Base-by-base conservation (phyloP, 164 flowering plant genomes). In the Santalum album region DNA sequence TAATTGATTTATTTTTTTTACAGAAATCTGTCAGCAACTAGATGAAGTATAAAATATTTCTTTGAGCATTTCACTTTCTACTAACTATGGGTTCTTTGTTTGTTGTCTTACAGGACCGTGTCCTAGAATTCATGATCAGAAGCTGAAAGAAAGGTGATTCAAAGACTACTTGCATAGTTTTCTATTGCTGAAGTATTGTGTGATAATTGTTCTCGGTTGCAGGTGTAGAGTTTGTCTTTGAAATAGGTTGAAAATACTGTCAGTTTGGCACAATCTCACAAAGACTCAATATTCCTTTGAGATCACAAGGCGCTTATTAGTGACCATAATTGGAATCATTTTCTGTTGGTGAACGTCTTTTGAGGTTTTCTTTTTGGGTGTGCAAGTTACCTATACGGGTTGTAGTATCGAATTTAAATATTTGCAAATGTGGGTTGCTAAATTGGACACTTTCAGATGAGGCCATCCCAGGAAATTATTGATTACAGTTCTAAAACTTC, bases 81-180 rank as follows among this genome's bases (percentile, higher is more conserved):
- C 14, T 7, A 20, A 11, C 57, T 1, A 16, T 38, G 6, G 17
- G 2, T 38, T 9, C 16, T 38, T 38, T 2, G 14, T 38, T 11
- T 14, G 16, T 14, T 38, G 16, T 56, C 15, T 54, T 66, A 43
- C 83, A 92, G 99, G 99, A 44, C 73, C 79, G 2, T 94, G 99
- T 76, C 83, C 90, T 21, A 85, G 72, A 65, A 77, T 94, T 66
- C 97, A 92, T 74, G 99, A 92, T 53, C 84, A 34, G 34, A 94
- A 90, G 72, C 66, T 94, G 78, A 94, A 94, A 72, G 99, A 94
- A 67, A 90, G 95, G 99, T 94, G 77, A 63, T 32, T 49, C 15
- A 38, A 38, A 0, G 36, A 9, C 4, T 0, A 15, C 42, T 3
- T 38, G 42, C 14, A 4, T 3, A 38, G 0, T 15, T 9, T 38